phyloP scores from a whole-genome alignment of 805 yeast genomes.

The Pichia occidentalis region DNA sequence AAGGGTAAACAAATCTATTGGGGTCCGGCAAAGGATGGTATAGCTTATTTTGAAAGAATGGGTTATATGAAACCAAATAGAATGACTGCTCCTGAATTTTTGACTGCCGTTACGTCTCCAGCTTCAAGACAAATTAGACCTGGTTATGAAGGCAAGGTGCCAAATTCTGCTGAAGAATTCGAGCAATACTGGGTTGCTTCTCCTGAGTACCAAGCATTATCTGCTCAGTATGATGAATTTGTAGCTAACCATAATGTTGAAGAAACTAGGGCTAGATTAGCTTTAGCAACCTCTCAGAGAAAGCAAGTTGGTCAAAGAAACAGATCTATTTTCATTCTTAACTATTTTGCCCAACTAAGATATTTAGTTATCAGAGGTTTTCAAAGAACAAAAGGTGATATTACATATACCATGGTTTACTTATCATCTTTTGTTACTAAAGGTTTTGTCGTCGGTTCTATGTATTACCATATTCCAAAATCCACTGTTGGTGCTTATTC shows the following conservation, averaged over 20 bases:
- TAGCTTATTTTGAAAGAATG: constrained; percentile 52
- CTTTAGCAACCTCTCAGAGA: constrained; percentile 32
- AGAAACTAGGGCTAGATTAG: constrained; percentile 37
- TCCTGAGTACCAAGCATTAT: constrained; percentile 40
- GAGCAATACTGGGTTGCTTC: constrained; percentile 54
- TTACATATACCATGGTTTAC: constrained; percentile 48
- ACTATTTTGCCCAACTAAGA: constrained; percentile 43
- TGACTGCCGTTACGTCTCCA: constrained; percentile 63
- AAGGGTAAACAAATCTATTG: constrained; percentile 56
- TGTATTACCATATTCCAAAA: constrained; percentile 46
- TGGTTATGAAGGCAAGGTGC: constrained; percentile 51
- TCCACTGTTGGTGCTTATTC: constrained; percentile 52
- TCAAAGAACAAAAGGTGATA: constrained; percentile 54
- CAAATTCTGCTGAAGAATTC: constrained; percentile 50
- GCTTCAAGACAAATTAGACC: constrained; percentile 45
- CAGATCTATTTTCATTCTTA: constrained; percentile 32
- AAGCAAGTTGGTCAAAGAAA: constrained; percentile 35
- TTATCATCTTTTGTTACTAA: constrained; percentile 48
- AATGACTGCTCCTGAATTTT: constrained; percentile 64
- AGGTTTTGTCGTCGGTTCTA: constrained; percentile 56
- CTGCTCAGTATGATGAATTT: constrained; percentile 35
- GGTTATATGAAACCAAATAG: constrained; percentile 59
- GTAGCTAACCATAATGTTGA: constrained; percentile 32
- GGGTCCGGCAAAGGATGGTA: constrained; percentile 50
- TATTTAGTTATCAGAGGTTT: constrained; percentile 52